A percentile compares a stretch with the other conserved stretches of the same genome.
phyloP scores from a whole-genome alignment of 306 rosid genomes.

The Prunus armeniaca region DNA sequence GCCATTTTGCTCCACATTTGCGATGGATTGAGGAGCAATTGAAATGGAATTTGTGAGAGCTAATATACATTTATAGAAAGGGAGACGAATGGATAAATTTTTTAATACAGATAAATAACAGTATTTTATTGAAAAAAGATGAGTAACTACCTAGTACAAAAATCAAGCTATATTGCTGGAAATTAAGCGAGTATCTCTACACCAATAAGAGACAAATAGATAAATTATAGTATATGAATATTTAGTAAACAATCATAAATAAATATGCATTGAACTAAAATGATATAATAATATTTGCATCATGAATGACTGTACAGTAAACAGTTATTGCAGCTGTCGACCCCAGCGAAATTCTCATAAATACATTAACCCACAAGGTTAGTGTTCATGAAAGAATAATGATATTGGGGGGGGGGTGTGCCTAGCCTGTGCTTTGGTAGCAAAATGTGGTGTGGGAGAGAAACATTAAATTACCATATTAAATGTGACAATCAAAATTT shows the following conservation, averaged over 20 bases:
- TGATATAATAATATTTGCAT: background rate
- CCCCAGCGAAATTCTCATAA: too few species aligned
- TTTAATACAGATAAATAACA: background rate
- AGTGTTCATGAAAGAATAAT: background rate
- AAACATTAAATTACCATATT: slow-evolving; percentile 4
- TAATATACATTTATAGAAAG: background rate
- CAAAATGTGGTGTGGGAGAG: background rate
- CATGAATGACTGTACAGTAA: background rate
- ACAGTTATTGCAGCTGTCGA: too few species aligned
- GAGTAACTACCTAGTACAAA: too few species aligned
- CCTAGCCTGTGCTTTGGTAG: too few species aligned
- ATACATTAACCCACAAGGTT: too few species aligned
- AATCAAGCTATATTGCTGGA: rapidly evolving
- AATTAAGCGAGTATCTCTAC: too few species aligned
- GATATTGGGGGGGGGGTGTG: background rate
- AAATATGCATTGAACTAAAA: background rate
- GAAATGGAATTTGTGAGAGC: background rate
- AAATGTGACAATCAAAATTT: slow-evolving; percentile 8
- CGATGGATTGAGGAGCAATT: too few species aligned
- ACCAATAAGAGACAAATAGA: too few species aligned
- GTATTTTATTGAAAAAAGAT: too few species aligned
- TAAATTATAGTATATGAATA: background rate
- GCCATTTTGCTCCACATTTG: too few species aligned
- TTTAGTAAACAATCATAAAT: background rate
- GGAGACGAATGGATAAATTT: background rate